Evolutionary conservation across 176 grass and related monocot species (phyloP).

Genomic region (Carex cristatella): DNA sequence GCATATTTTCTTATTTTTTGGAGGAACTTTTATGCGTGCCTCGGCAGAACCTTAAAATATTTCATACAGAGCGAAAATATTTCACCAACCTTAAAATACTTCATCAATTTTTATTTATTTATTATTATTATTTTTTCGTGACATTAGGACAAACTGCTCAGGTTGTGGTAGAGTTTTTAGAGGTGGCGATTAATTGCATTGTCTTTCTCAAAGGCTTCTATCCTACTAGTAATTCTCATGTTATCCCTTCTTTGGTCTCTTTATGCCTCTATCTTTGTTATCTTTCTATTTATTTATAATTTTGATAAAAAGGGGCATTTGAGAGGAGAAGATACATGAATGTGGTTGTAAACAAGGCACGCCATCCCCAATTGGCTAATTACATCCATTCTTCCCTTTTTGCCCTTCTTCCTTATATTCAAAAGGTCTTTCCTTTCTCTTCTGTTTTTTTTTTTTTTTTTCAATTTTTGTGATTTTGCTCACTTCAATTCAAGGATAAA

Average conservation of each 20-base stretch:
- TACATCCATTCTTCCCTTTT: conserved; percentile 69
- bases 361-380: conserved; percentile 52
- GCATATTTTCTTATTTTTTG: not conserved
- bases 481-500: not conserved
- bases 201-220: conserved; percentile 93
- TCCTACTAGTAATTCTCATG: conserved; percentile 44
- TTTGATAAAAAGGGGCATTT: conserved; percentile 59
- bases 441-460: not conserved
- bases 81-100: not conserved
- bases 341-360: conserved; percentile 84
- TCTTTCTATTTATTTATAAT: conserved; percentile 25
- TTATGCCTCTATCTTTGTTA: not conserved
- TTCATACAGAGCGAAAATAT: not conserved
- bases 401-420: conserved; percentile 62
- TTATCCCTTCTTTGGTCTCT: conserved; percentile 11
- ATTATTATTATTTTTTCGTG: not conserved
- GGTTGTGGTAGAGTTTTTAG: conserved; percentile 76
- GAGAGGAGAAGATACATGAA: conserved; percentile 99
- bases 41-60: not conserved
- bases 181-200: conserved; percentile 90
- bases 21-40: not conserved
- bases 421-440: conserved; percentile 49
- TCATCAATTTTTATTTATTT: not conserved
- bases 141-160: conserved; percentile 65
- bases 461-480: not conserved